Evolutionary conservation across 768 basidiomycete genomes (phyloP).

Genomic region (Podaxis sp.): DNA sequence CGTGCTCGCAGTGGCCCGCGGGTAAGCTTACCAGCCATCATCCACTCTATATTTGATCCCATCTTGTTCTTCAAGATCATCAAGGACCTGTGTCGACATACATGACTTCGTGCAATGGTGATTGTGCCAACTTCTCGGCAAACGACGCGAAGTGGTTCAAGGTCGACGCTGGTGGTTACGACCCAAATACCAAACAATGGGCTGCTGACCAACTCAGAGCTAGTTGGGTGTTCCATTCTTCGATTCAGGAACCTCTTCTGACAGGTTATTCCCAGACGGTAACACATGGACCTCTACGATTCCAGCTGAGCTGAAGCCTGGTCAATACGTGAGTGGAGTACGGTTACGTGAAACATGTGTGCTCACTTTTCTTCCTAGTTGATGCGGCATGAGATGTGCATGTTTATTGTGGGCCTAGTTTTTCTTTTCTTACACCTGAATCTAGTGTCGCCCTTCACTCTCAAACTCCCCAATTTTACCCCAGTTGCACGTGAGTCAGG

Average conservation of each 20-base stretch:
- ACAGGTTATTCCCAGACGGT: slow-evolving; percentile 24
- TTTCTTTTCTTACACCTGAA: slow-evolving; percentile 7
- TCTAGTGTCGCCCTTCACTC: slow-evolving; percentile 42
- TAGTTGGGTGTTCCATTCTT: slow-evolving; percentile 23
- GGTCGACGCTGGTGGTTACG: slow-evolving; percentile 41
- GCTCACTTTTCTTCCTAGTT: slow-evolving; percentile 25
- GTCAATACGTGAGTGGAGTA: slow-evolving; percentile 42
- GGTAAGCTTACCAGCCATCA: slow-evolving; percentile 20
- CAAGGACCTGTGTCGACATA: slow-evolving; percentile 48
- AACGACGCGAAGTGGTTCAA: slow-evolving; percentile 44
- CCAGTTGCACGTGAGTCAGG: slow-evolving; percentile 42
- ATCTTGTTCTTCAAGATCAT: slow-evolving; percentile 30
- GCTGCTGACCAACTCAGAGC: slow-evolving; percentile 38
- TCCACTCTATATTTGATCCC: slow-evolving; percentile 7
- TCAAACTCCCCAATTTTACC: slow-evolving; percentile 39
- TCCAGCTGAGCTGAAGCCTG: slow-evolving; percentile 35
- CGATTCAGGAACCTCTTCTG: slow-evolving; percentile 4
- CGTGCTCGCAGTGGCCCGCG: slow-evolving; percentile 29
- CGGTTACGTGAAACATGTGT: not conserved
- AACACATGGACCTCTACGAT: slow-evolving; percentile 40
- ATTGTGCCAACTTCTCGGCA: slow-evolving; percentile 34
- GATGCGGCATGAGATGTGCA: slow-evolving; percentile 45
- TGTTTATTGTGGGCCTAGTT: slow-evolving; percentile 3
- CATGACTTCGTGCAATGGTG: slow-evolving; percentile 45
- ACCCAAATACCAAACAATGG: slow-evolving; percentile 32